A percentile compares a stretch with the other conserved stretches of the same genome.
Evolutionary conservation across 495 filamentous ascomycete species (phyloP).

Genomic region (Xanthoparmelia taractica): DNA sequence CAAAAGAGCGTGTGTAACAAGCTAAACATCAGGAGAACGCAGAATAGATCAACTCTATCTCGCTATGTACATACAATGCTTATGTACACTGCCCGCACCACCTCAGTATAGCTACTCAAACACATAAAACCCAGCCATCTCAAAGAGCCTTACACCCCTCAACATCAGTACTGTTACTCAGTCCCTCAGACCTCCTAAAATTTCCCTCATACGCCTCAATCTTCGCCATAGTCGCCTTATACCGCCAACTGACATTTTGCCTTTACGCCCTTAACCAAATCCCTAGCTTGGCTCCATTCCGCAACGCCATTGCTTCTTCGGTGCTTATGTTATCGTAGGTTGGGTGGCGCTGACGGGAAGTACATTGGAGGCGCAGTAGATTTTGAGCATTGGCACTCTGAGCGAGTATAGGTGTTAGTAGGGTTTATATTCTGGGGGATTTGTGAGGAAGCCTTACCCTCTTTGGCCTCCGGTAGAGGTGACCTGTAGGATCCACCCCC

Average conservation of each 20-base stretch:
- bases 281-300: slow-evolving; percentile 40
- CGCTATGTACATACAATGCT: no score
- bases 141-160: neutral
- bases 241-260: slow-evolving; percentile 38
- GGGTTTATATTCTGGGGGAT: no score
- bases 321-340: slow-evolving; percentile 41
- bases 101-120: neutral
- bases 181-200: slow-evolving; percentile 16
- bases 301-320: slow-evolving; percentile 29
- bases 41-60: neutral
- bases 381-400: slow-evolving; percentile 29
- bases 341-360: slow-evolving; percentile 34
- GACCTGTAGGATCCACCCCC: slow-evolving; percentile 41
- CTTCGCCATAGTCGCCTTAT: neutral
- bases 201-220: neutral
- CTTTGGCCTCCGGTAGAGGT: slow-evolving; percentile 37
- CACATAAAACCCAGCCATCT: neutral
- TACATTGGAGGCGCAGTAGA: slow-evolving; percentile 37
- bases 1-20: neutral
- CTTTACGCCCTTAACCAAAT: slow-evolving; percentile 38
- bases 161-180: neutral
- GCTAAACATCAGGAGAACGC: neutral
- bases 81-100: neutral
- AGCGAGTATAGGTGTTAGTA: no score
- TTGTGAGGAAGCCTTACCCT: slow-evolving; percentile 16